Base-by-base conservation (phyloP, 352 stramenopile species). In the Globisporangium barbulae region DNA sequence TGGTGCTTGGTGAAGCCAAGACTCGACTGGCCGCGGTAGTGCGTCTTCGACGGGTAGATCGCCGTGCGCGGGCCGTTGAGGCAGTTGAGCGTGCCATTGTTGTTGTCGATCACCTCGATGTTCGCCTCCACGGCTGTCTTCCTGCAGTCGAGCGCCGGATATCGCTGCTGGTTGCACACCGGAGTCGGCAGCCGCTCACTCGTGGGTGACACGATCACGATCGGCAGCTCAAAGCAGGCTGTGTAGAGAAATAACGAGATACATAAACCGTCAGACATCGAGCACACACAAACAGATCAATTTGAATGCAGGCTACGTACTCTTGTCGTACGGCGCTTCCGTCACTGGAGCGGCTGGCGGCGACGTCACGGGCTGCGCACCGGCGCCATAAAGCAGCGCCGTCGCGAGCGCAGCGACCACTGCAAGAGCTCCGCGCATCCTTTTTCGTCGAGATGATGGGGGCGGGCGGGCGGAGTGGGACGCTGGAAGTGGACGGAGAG, bases 1-100 rank as follows among this genome's bases (percentile, higher is more conserved):
- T 92, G 83, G 67, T 94, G 85, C 70, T 94, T 94, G 55, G 73
- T 50, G 62, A 89, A 91, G 66, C 83, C 85, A 19, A 94, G 77
- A 69, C 79, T 91, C 30, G 83, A 79, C 44, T 94, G 83, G 33
- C 85, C 85, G 45, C 85, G 85, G 73, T 91, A 92, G 67, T 91
- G 88, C 56, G 81, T 74, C 64, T 71, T 82, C 45, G 83, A 69
- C 30, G 75, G 61, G 65, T 83, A 82, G 21, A 72, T 66, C 49
- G 67, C 65, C 10, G 80, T 85, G 10, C 69, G 74, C 7, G 58
- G 21, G 12, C 72, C 79, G 35, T 78, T 47, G 37, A 89, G 68
- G 64, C 83, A 91, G 65, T 90, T 92, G 35, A 73, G 77, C 35
- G 71, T 65, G 21, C 81, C 77, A 41, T 79, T 69, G 21, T 47